These are phyloP conservation scores for Metschnikowia cerradonensis DNA, from an alignment of 805 yeast genomes.

Conservation along the genomic window DNA sequence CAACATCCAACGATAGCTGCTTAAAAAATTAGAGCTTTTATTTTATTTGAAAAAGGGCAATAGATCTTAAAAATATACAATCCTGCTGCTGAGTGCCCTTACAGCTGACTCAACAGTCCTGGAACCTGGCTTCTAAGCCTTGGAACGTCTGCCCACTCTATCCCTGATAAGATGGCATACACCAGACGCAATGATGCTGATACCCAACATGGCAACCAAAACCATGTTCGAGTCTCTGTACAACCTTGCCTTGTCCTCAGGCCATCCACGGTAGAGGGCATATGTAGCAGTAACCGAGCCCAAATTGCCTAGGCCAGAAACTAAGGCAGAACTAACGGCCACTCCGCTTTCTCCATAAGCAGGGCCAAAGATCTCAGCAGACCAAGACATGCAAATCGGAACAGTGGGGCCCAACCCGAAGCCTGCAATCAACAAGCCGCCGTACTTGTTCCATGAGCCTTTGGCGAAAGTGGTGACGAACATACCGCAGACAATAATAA, in stretches of 20 bases:
- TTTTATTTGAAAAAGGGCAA: not conserved
- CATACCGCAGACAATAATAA: slow-evolving; percentile 70
- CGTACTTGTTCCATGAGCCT: slow-evolving; percentile 73
- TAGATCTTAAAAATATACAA: too few species aligned
- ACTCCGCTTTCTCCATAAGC: slow-evolving; percentile 80
- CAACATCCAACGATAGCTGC: not conserved
- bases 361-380: slow-evolving; percentile 68
- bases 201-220: slow-evolving; percentile 71
- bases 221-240: slow-evolving; percentile 78
- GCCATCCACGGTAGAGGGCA: slow-evolving; percentile 86
- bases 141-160: slow-evolving; percentile 19
- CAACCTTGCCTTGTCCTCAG: slow-evolving; percentile 59
- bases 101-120: too few species aligned
- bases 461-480: slow-evolving; percentile 72
- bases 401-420: slow-evolving; percentile 90
- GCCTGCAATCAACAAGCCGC: slow-evolving; percentile 77
- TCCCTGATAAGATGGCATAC: slow-evolving; percentile 32
- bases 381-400: slow-evolving; percentile 81
- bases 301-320: slow-evolving; percentile 80
- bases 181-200: slow-evolving; percentile 51
- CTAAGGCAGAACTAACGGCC: slow-evolving; percentile 79
- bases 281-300: slow-evolving; percentile 85
- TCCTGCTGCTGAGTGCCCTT: not conserved
- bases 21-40: not conserved
- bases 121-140: not conserved